These are phyloP conservation scores for Ascochyta clinopodiicola DNA, from an alignment of 2,329 filamentous ascomycete genomes.

Conservation along the genomic window DNA sequence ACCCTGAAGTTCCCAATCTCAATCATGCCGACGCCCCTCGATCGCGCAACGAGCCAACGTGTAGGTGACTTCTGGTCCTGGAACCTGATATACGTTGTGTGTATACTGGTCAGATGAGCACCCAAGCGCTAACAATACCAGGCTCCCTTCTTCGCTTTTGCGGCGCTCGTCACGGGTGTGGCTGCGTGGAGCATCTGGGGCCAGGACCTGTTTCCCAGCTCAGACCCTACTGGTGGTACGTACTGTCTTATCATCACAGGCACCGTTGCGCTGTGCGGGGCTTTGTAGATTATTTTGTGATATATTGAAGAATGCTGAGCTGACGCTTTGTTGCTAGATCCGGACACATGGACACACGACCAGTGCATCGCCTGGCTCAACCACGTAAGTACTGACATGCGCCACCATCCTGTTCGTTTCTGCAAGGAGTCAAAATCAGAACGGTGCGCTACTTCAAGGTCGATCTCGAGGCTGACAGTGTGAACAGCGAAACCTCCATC, in stretches of 20 bases:
- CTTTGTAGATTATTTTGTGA: neutral
- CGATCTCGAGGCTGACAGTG: neutral
- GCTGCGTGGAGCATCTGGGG: slow-evolving; percentile 88
- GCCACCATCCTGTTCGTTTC: no score
- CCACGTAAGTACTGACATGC: slow-evolving; percentile 64
- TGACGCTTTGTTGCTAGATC: slow-evolving; percentile 54
- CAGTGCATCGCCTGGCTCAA: slow-evolving; percentile 83
- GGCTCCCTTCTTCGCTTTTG: slow-evolving; percentile 63
- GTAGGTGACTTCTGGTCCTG: slow-evolving; percentile 42
- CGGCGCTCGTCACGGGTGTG: slow-evolving; percentile 79
- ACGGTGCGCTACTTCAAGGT: no score
- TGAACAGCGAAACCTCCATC: slow-evolving; percentile 67
- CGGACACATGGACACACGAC: slow-evolving; percentile 75
- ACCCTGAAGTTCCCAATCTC: neutral
- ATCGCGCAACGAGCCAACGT: slow-evolving; percentile 54
- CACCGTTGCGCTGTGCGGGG: neutral
- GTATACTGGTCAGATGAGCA: slow-evolving; percentile 10
- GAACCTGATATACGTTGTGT: slow-evolving; percentile 32
- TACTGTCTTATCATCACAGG: neutral
- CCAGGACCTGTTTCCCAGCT: slow-evolving; percentile 78
- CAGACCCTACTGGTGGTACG: slow-evolving; percentile 80
- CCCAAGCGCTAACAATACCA: slow-evolving; percentile 17
- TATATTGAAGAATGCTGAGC: neutral
- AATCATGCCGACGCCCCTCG: slow-evolving; percentile 58
- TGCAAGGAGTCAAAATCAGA: no score